Evolutionary conservation across 768 basidiomycete species (phyloP), one percentile per base, ranked within the genome.

Genomic region (Tricholoma furcatifolium): DNA sequence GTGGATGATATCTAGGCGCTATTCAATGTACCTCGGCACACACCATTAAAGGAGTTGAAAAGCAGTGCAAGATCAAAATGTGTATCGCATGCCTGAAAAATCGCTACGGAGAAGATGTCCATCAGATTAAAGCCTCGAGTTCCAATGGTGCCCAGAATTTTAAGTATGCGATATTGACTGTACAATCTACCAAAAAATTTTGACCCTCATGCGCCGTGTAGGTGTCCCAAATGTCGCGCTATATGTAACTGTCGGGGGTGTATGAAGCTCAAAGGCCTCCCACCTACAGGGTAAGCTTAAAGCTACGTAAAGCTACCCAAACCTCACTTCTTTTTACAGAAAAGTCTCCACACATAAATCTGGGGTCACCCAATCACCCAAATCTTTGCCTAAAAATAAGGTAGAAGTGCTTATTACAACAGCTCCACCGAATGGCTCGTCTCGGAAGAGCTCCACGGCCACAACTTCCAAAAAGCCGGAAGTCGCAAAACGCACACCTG

Each of bases 211-310:
- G 59, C 18, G 32, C 53, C 45, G 46, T 40, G 23, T 56, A 91
- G 88, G 63, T 91, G 89, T 57, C 87, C 87, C 4, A 79, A 75
- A 59, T 91, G 89, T 54, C 70, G 77, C 46, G 82, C 78, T 58
- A 68, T 74, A 9, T 91, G 89, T 67, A 88, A 83, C 63, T 91
- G 89, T 56, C 72, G 76, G 38, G 65, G 64, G 4, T 91, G 89
- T 67, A 77, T 82, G 52, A 87, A 84, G 66, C 71, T 77, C 14
- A 75, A 82, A 63, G 87, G 86, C 18, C 69, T 85, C 27, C 74
- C 75, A 47, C 76, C 84, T 0, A 76, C 76, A 24, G 84, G 84
- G 87, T 87, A 58, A 17, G 80, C 6, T 4, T 7, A 39, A 35
- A 23, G 11, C 39, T 17, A 6, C 20, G 20, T 5, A 11, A 5